Percentiles rank a stretch among this genome's conserved stretches.
phyloP scores from a whole-genome alignment of 257 asterid species.

The Fraxinus quadrangulata region DNA sequence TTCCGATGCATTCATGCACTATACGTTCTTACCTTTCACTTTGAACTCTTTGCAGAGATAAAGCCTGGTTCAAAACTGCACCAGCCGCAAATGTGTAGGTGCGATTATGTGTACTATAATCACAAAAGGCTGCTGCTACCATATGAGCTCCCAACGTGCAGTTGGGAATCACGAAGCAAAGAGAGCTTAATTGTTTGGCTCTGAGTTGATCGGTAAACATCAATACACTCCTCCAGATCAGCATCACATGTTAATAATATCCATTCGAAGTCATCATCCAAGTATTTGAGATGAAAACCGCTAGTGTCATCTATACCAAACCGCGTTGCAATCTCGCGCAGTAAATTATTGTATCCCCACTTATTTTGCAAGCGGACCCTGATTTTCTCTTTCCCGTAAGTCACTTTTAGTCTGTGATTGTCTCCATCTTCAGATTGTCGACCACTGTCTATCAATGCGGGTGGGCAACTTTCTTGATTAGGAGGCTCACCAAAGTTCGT shows the following conservation, averaged over 20 bases:
- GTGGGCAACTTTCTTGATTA: constrained; percentile 27
- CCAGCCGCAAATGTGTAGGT: too few species aligned
- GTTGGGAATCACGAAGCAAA: constrained; percentile 42
- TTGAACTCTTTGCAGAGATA: neutral
- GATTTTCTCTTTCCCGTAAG: constrained; percentile 70
- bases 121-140: constrained; percentile 40
- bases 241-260: constrained; percentile 82
- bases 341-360: constrained; percentile 61
- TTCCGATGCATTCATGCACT: neutral
- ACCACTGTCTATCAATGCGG: constrained; percentile 15
- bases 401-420: constrained; percentile 62
- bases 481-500: constrained; percentile 38
- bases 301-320: constrained; percentile 56
- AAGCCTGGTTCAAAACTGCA: neutral
- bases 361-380: constrained; percentile 63
- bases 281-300: constrained; percentile 66
- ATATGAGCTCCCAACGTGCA: constrained; percentile 48
- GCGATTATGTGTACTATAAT: constrained; percentile 14
- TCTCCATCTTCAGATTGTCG: constrained; percentile 34
- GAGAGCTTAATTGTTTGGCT: constrained; percentile 62
- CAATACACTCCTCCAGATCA: constrained; percentile 83
- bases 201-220: constrained; percentile 48
- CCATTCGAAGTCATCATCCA: constrained; percentile 94
- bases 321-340: constrained; percentile 57
- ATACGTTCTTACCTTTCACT: neutral